Percentiles rank a stretch among this genome's conserved stretches.
Evolutionary conservation across 257 asterid species (phyloP).

Genomic region (Solanum etuberosum): DNA sequence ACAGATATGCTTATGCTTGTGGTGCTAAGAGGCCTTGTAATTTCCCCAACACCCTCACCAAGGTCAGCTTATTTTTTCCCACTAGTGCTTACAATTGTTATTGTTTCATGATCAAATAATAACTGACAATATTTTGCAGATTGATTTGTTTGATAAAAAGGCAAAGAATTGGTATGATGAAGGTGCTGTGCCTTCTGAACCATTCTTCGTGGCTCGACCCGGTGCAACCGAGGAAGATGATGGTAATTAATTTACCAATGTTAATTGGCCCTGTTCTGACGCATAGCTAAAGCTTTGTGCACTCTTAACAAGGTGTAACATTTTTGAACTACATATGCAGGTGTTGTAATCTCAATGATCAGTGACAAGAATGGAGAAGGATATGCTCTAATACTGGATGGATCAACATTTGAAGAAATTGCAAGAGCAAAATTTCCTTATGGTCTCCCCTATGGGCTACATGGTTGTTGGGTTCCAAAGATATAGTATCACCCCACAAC

Average conservation of each 20-base stretch:
- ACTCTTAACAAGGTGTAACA: not conserved
- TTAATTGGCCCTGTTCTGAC: not conserved
- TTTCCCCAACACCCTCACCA: constrained; percentile 91
- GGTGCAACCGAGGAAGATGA: constrained; percentile 83
- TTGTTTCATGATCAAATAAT: not conserved
- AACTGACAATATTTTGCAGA: not conserved
- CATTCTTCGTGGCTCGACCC: constrained; percentile 82
- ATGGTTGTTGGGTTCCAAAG: constrained; percentile 95
- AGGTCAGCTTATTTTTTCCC: constrained; percentile 23
- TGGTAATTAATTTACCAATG: constrained; percentile 29
- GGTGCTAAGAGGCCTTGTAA: constrained; percentile 94
- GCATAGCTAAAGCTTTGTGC: not conserved
- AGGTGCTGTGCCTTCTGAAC: constrained; percentile 86
- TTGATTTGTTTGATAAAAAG: constrained; percentile 43
- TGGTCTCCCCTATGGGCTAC: constrained; percentile 94
- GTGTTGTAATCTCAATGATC: constrained; percentile 74
- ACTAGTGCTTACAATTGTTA: not conserved
- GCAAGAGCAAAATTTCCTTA: constrained; percentile 91
- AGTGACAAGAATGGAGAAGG: constrained; percentile 86
- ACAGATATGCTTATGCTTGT: constrained; percentile 89
- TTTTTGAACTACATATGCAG: constrained; percentile 17
- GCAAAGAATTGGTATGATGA: constrained; percentile 85
- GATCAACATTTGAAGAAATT: constrained; percentile 78
- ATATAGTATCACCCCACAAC: not conserved
- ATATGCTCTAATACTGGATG: constrained; percentile 72